These are phyloP conservation scores for Danielia reshetovae DNA, from an alignment of 805 yeast genomes.

Conservation along the genomic window DNA sequence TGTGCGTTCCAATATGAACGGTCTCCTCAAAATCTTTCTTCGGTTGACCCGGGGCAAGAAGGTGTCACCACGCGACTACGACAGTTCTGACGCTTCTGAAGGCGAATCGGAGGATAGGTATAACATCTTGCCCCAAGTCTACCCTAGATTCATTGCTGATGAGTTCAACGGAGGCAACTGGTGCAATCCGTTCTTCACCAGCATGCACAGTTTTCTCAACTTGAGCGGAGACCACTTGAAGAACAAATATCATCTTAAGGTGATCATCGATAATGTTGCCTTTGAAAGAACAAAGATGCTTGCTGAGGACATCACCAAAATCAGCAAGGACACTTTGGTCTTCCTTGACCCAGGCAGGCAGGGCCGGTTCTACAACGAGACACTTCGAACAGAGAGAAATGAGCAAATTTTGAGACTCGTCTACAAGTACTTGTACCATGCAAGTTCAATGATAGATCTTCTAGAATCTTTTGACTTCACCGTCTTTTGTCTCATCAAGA, in stretches of 20 bases:
- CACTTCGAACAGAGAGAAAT: slow-evolving; percentile 41
- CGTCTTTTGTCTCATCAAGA: slow-evolving; percentile 43
- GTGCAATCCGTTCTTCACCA: slow-evolving; percentile 60
- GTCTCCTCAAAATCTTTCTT: slow-evolving; percentile 26
- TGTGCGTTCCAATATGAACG: slow-evolving; percentile 29
- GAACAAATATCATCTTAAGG: slow-evolving; percentile 39
- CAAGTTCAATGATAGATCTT: slow-evolving; percentile 47
- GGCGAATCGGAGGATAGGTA: slow-evolving; percentile 31
- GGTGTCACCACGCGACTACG: slow-evolving; percentile 32
- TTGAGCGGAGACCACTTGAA: slow-evolving; percentile 42
- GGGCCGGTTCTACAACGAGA: slow-evolving; percentile 31
- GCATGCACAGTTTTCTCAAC: slow-evolving; percentile 33
- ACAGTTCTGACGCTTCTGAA: slow-evolving; percentile 35
- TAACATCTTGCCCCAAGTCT: slow-evolving; percentile 54
- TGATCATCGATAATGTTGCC: slow-evolving; percentile 49
- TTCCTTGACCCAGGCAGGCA: slow-evolving; percentile 36
- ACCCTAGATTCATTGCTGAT: slow-evolving; percentile 64
- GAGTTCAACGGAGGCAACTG: slow-evolving; percentile 78
- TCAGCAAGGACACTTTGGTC: slow-evolving; percentile 40
- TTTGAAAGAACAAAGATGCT: slow-evolving; percentile 32
- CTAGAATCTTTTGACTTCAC: slow-evolving; percentile 62
- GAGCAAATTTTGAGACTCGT: slow-evolving; percentile 49
- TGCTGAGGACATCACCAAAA: slow-evolving; percentile 33
- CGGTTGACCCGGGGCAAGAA: slow-evolving; percentile 31
- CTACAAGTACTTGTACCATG: slow-evolving; percentile 49